These are phyloP conservation scores for Guadua angustifolia DNA, from an alignment of 176 grass and related monocot species.

Conservation along the genomic window DNA sequence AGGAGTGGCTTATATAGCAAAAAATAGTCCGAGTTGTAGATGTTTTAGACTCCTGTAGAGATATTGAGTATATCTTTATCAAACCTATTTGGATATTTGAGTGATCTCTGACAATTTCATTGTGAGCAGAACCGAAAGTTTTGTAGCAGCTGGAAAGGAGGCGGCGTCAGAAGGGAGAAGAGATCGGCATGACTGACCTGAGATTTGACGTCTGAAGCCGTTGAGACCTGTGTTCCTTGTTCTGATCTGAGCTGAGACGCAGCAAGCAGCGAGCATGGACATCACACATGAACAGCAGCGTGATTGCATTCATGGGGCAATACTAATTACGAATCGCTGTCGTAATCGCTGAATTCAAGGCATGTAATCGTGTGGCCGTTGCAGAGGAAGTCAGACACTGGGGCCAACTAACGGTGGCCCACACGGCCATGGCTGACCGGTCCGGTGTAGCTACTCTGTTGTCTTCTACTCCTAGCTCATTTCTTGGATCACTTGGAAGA, in stretches of 20 bases:
- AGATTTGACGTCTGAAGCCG: not conserved
- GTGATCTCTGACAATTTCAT: too few species aligned
- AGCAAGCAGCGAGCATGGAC: not conserved
- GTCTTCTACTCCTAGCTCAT: conserved; percentile 1
- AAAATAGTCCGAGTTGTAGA: too few species aligned
- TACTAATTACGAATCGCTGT: conserved; percentile 31
- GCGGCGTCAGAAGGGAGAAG: not conserved
- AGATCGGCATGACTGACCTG: not conserved
- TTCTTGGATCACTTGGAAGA: not conserved
- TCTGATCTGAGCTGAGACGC: not conserved
- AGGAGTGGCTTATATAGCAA: too few species aligned
- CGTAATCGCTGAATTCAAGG: conserved; percentile 48
- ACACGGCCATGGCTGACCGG: not conserved
- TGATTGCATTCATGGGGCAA: conserved; percentile 15
- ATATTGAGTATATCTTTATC: too few species aligned
- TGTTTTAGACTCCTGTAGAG: too few species aligned
- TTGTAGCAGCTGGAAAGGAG: not conserved
- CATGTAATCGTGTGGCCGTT: conserved; percentile 31
- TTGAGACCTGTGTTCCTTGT: not conserved
- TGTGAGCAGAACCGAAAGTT: not conserved
- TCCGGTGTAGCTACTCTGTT: not conserved
- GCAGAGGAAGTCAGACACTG: not conserved
- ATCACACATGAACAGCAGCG: not conserved
- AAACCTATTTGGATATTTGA: too few species aligned
- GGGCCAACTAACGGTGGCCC: not conserved